Evolutionary conservation across 352 stramenopile genomes (phyloP).

Genomic region (Aphanomyces invadans): DNA sequence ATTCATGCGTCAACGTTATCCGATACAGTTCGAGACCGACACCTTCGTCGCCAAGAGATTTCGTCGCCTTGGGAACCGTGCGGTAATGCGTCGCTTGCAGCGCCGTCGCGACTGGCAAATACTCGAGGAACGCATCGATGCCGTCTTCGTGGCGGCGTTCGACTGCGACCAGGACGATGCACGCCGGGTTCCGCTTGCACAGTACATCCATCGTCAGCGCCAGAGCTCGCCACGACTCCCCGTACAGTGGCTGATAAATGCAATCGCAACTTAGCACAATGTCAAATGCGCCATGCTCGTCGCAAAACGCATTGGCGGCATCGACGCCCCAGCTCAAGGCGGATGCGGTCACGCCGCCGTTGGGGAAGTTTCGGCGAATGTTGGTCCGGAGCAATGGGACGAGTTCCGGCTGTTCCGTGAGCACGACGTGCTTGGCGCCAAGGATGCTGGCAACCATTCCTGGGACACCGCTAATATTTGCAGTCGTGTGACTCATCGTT

Average conservation of each 20-base stretch:
- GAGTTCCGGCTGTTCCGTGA: slow-evolving; percentile 89
- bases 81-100: slow-evolving; percentile 37
- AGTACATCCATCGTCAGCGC: slow-evolving; percentile 83
- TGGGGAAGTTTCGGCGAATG: slow-evolving; percentile 57
- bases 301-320: slow-evolving; percentile 56
- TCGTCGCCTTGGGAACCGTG: slow-evolving; percentile 8
- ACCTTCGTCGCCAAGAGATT: slow-evolving; percentile 1
- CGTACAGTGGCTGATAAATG: slow-evolving; percentile 93
- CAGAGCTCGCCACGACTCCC: slow-evolving; percentile 80
- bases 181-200: slow-evolving; percentile 42
- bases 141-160: slow-evolving; percentile 74
- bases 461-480: slow-evolving; percentile 64
- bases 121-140: slow-evolving; percentile 71
- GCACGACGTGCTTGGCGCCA: slow-evolving; percentile 71
- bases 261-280: slow-evolving; percentile 92
- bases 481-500: not conserved
- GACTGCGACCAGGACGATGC: slow-evolving; percentile 65
- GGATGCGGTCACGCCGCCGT: slow-evolving; percentile 42
- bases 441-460: slow-evolving; percentile 86
- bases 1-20: not conserved
- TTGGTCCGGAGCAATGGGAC: slow-evolving; percentile 64
- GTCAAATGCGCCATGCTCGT: slow-evolving; percentile 66
- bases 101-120: slow-evolving; percentile 40
- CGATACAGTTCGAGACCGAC: slow-evolving; percentile 2
- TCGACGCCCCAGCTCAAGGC: slow-evolving; percentile 74